Evolutionary conservation across 2,329 filamentous ascomycete genomes (phyloP).

Genomic region (Penicillium sp.): DNA sequence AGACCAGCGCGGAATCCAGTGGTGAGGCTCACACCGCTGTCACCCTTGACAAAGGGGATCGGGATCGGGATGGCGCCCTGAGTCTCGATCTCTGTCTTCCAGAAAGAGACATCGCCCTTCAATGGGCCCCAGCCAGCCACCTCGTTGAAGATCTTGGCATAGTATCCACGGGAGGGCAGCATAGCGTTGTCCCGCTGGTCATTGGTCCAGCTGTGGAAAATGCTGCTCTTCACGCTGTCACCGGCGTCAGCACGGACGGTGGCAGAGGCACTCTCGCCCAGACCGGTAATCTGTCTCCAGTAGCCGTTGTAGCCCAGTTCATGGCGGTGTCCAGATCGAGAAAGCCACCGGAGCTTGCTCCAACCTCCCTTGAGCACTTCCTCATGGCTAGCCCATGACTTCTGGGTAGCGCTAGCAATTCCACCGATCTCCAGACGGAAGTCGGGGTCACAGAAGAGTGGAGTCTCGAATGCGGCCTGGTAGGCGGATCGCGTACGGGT

Average conservation of each 20-base stretch:
- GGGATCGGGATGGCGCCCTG: constrained; percentile 75
- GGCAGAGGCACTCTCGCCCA: constrained; percentile 75
- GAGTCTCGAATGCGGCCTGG: constrained; percentile 81
- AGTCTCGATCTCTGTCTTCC: constrained; percentile 85
- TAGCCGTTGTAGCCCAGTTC: constrained; percentile 78
- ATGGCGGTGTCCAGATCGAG: constrained; percentile 67
- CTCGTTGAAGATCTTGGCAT: constrained; percentile 77
- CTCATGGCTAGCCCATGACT: constrained; percentile 92
- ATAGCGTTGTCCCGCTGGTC: constrained; percentile 85
- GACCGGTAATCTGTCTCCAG: constrained; percentile 86
- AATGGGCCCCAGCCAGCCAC: constrained; percentile 85
- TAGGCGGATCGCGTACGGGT: constrained; percentile 92
- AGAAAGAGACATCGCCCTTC: constrained; percentile 89
- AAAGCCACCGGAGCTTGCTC: constrained; percentile 76
- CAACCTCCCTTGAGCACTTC: constrained; percentile 81
- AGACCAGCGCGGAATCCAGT: constrained; percentile 80
- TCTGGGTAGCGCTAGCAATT: constrained; percentile 81
- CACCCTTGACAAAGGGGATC: constrained; percentile 68
- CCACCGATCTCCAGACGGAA: constrained; percentile 77
- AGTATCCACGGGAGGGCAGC: constrained; percentile 80
- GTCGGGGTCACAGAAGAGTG: constrained; percentile 82
- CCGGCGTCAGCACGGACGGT: constrained; percentile 84
- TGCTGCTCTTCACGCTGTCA: constrained; percentile 84
- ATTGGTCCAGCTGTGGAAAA: constrained; percentile 78
- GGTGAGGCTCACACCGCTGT: constrained; percentile 80